A percentile compares a stretch with the other conserved stretches of the same genome.
phyloP scores from a whole-genome alignment of 306 rosid genomes.

The Styphnolobium japonicum region DNA sequence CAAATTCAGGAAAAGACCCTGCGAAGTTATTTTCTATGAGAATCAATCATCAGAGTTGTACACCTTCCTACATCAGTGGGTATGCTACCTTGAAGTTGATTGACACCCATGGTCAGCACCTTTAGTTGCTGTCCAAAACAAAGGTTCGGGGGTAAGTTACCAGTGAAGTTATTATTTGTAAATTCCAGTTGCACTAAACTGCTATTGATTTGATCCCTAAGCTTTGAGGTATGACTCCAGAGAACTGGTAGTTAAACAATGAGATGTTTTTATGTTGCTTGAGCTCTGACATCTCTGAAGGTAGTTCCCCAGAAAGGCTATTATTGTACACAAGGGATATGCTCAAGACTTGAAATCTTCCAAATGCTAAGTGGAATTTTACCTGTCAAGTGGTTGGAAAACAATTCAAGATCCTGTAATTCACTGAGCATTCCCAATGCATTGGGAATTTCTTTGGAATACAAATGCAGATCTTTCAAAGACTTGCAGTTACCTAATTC shows the following conservation, averaged over 20 bases:
- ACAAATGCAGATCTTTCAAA: slow-evolving; percentile 31
- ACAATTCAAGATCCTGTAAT: slow-evolving; percentile 36
- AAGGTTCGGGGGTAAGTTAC: slow-evolving; percentile 50
- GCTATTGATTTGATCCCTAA: slow-evolving; percentile 56
- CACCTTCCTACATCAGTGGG: slow-evolving; percentile 50
- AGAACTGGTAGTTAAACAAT: slow-evolving; percentile 46
- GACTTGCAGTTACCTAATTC: slow-evolving; percentile 53
- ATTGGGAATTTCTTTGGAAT: slow-evolving; percentile 39
- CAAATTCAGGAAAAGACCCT: slow-evolving; percentile 48
- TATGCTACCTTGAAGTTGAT: slow-evolving; percentile 46
- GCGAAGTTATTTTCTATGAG: slow-evolving; percentile 34
- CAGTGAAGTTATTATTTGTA: slow-evolving; percentile 43
- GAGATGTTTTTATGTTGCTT: slow-evolving; percentile 41
- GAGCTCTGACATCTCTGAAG: slow-evolving; percentile 46
- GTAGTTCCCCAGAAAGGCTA: slow-evolving; percentile 49
- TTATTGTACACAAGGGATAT: slow-evolving; percentile 39
- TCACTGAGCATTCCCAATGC: slow-evolving; percentile 46
- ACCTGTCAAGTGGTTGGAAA: slow-evolving; percentile 40
- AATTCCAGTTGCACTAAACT: slow-evolving; percentile 49
- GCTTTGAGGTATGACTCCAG: slow-evolving; percentile 47
- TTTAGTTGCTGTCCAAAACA: slow-evolving; percentile 43
- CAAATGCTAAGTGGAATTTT: slow-evolving; percentile 56
- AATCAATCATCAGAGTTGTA: slow-evolving; percentile 46
- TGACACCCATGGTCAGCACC: slow-evolving; percentile 36
- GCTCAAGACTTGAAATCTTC: slow-evolving; percentile 56